Evolutionary conservation across 768 basidiomycete genomes (phyloP), one percentile per base, ranked within the genome.

Genomic region (Cystofilobasidium capitatum): DNA sequence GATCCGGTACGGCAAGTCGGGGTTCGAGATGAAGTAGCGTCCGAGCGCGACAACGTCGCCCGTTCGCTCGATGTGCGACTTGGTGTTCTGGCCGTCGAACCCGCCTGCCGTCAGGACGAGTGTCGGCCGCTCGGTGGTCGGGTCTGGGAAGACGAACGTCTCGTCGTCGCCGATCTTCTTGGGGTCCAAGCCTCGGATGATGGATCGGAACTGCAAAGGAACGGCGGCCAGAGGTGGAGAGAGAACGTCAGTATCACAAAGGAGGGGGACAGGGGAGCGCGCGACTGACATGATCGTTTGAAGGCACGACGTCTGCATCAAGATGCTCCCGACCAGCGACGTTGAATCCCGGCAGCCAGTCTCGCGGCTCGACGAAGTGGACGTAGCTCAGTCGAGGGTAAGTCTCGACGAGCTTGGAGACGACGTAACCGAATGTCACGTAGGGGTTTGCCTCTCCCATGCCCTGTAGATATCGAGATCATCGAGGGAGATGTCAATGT

Each of bases 341-440:
- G 47, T 44, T 44, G 29, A 58, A 44, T 45, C 44, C 44, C 3
- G 22, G 6, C 31, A 10, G 5, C 64, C 64, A 66, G 10, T 36
- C 59, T n/a, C 39, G 55, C 13, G 44, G 58, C 58, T 60, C 49
- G 58, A 66, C 51, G 20, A 49, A 49, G 45, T 85, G 84, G 6
- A 86, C 69, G 74, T 85, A 80, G 60, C 77, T 82, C 29, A 78
- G 76, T 31, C 79, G 78, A 70, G 81, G 80, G 70, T 76, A 78
- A 0, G 54, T 54, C 45, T 76, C 81, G 80, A 65, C 82, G 81
- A 60, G 79, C 80, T 64, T 76, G 76, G 64, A 80, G 81, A 51
- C 82, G 72, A 79, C 81, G 74, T 85, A 79, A 0, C 78, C 70
- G 76, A 71, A 74, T 7, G 71, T 73, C 62, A 72, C 71, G 58